A percentile compares a stretch with the other conserved stretches of the same genome.
These are phyloP conservation scores for Sungouiella blattae DNA, from an alignment of 805 yeast species.

Conservation along the genomic window DNA sequence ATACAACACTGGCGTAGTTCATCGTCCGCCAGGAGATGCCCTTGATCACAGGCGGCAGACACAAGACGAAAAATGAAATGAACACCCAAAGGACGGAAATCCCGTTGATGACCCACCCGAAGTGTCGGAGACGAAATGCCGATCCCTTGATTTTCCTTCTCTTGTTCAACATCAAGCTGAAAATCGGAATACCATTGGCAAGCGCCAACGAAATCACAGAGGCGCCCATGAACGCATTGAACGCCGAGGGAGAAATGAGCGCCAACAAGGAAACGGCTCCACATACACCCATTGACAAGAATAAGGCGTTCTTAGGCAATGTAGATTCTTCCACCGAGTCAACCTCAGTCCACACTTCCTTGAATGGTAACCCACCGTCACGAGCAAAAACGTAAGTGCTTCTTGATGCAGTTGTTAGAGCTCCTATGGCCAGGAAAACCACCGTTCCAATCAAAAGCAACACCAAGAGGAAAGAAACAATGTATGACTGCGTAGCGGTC, in stretches of 20 bases:
- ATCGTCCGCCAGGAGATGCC: constrained; percentile 37
- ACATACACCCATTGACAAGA: constrained; percentile 61
- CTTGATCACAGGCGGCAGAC: constrained; percentile 63
- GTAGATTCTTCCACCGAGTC: constrained; percentile 51
- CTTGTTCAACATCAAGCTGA: constrained; percentile 56
- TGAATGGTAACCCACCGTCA: constrained; percentile 74
- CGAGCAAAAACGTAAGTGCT: constrained; percentile 80
- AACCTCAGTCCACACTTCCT: constrained; percentile 62
- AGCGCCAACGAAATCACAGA: constrained; percentile 72
- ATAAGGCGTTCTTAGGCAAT: constrained; percentile 68
- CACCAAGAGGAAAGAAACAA: constrained; percentile 67
- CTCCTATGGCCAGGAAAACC: constrained; percentile 73
- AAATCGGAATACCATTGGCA: constrained; percentile 74
- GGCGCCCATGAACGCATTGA: constrained; percentile 81
- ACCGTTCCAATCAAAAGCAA: constrained; percentile 66
- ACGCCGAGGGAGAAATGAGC: constrained; percentile 66
- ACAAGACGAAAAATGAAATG: constrained; percentile 57
- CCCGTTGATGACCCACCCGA: constrained; percentile 63
- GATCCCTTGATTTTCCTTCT: constrained; percentile 64
- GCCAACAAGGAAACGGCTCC: constrained; percentile 61
- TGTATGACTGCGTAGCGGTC: constrained; percentile 60
- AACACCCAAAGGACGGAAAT: constrained; percentile 59
- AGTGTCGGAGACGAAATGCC: constrained; percentile 56
- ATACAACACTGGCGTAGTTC: constrained; percentile 69
- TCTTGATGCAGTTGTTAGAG: constrained; percentile 78